phyloP scores from a whole-genome alignment of 2,329 filamentous ascomycete genomes.

The Cercospora nicotianae region DNA sequence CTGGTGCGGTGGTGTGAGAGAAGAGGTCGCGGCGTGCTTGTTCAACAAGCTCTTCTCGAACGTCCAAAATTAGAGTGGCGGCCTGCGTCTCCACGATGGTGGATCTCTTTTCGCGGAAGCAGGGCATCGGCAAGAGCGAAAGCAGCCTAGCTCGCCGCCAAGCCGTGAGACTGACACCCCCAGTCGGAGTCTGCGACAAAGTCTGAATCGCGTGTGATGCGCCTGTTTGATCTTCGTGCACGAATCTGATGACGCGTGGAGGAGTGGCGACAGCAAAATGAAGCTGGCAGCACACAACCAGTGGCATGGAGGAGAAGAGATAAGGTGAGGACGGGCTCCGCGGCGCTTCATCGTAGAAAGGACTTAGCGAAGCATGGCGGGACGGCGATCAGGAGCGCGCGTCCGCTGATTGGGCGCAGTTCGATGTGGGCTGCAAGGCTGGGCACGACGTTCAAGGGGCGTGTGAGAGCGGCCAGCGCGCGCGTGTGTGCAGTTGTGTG shows the following conservation, averaged over 20 bases:
- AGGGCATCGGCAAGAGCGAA: not conserved
- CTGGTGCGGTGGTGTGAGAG: not conserved
- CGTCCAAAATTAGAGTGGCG: conserved; percentile 2
- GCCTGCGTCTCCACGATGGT: conserved; percentile 7
- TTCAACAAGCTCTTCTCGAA: not conserved
- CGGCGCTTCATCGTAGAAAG: conserved; percentile 9
- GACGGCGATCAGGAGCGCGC: not conserved
- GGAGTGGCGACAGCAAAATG: conserved; percentile 10
- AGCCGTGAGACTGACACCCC: conserved; percentile 12
- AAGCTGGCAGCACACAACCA: not conserved
- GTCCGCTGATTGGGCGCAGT: not conserved
- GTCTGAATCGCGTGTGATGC: conserved; percentile 18
- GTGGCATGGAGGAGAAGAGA: not conserved
- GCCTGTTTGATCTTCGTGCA: not conserved
- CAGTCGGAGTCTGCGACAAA: conserved; percentile 18
- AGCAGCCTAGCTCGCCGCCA: not conserved
- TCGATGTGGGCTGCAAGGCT: not conserved
- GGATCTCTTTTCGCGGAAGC: not conserved
- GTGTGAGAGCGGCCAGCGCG: not conserved
- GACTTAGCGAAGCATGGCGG: conserved; percentile 1
- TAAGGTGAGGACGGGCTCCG: not conserved
- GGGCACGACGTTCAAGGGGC: not conserved
- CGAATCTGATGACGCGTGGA: conserved; percentile 1
- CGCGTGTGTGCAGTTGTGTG: not conserved
- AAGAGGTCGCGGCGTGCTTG: not conserved